phyloP scores from a whole-genome alignment of 1,284 basidiomycete genomes.

The Thecaphora thlaspeos region DNA sequence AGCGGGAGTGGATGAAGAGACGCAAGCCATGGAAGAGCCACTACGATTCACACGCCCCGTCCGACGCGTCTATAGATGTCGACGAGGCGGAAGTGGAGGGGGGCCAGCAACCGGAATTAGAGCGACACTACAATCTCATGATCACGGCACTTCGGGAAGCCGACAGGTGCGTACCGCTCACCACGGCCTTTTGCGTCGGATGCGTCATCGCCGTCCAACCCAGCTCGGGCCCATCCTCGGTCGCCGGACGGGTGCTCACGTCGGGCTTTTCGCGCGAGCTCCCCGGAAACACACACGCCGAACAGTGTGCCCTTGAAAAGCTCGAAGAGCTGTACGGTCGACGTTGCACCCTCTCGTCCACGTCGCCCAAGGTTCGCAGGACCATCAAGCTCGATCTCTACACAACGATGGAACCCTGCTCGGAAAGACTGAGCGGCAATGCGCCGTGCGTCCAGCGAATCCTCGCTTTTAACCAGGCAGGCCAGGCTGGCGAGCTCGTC shows the following conservation, averaged over 20 bases:
- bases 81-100: slow-evolving; percentile 23
- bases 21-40: slow-evolving; percentile 1
- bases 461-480: slow-evolving; percentile 61
- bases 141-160: slow-evolving; percentile 72
- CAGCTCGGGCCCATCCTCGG: slow-evolving; percentile 1
- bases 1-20: slow-evolving; percentile 60
- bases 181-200: slow-evolving; percentile 91
- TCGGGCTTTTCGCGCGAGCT: slow-evolving; percentile 90
- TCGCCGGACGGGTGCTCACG: slow-evolving; percentile 63
- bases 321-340: slow-evolving; percentile 52
- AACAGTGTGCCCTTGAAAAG: slow-evolving; percentile 88
- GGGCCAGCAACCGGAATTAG: neutral
- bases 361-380: neutral
- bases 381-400: slow-evolving; percentile 70
- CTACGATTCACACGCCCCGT: slow-evolving; percentile 1
- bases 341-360: slow-evolving; percentile 26
- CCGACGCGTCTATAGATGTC: neutral
- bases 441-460: slow-evolving; percentile 83
- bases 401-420: slow-evolving; percentile 97
- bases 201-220: slow-evolving; percentile 70
- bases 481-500: slow-evolving; percentile 9
- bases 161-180: slow-evolving; percentile 69
- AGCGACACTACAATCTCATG: slow-evolving; percentile 61
- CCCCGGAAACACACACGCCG: slow-evolving; percentile 90
- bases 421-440: slow-evolving; percentile 81